A percentile compares a stretch with the other conserved stretches of the same genome.
phyloP scores from a whole-genome alignment of 1,284 basidiomycete genomes.

The Ceratobasidium sp. region DNA sequence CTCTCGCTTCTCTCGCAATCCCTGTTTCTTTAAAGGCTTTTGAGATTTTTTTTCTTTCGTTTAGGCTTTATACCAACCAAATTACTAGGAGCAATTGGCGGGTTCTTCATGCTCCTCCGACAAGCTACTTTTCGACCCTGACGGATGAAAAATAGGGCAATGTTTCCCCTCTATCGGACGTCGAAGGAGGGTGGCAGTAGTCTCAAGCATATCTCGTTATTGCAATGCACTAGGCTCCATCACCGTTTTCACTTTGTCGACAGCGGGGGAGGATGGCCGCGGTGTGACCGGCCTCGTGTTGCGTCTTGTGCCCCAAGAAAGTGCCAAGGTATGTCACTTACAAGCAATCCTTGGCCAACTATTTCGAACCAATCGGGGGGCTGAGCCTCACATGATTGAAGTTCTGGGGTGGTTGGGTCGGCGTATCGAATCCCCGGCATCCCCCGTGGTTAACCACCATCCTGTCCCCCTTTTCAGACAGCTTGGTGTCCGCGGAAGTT shows the following conservation, averaged over 20 bases:
- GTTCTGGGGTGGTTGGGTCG: no score
- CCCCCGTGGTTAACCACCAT: no score
- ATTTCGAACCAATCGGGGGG: no score
- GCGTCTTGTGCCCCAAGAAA: neutral
- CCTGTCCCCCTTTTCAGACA: no score
- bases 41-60: neutral
- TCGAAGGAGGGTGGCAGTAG: no score
- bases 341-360: no score
- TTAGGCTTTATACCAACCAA: neutral
- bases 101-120: neutral
- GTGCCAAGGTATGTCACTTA: neutral
- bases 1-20: neutral
- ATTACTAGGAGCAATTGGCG: neutral
- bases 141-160: neutral
- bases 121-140: neutral
- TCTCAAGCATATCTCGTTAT: no score
- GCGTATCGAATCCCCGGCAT: no score
- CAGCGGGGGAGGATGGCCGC: neutral
- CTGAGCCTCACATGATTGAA: no score
- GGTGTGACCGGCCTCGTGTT: neutral
- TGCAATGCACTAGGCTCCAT: slow-evolving; percentile 7
- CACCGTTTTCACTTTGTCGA: neutral
- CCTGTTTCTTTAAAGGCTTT: neutral
- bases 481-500: no score
- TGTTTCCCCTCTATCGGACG: neutral